These are phyloP conservation scores for Pugionium cornutum DNA, from an alignment of 345 rosid genomes.

Conservation along the genomic window DNA sequence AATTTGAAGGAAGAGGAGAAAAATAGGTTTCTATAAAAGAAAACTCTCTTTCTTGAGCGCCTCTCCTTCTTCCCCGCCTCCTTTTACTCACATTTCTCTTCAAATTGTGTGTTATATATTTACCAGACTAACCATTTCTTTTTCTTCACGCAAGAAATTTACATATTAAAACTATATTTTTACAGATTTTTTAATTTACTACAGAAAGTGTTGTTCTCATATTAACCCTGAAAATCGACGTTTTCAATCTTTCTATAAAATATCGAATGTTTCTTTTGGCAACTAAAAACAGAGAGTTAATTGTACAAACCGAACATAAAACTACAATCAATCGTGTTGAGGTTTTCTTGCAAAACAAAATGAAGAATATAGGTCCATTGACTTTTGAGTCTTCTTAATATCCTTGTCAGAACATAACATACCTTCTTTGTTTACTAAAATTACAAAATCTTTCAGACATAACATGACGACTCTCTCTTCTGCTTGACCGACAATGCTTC, in stretches of 20 bases:
- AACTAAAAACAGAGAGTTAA: neutral
- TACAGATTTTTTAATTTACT: no score
- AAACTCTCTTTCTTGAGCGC: slow-evolving; percentile 27
- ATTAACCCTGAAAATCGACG: no score
- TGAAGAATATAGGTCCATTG: neutral
- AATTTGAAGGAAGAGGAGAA: neutral
- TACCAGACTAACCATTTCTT: neutral
- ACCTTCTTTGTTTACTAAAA: slow-evolving; percentile 3
- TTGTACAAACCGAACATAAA: neutral
- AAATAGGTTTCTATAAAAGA: slow-evolving; percentile 27
- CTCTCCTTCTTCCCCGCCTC: slow-evolving; percentile 39
- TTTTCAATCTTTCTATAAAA: neutral
- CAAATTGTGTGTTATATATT: slow-evolving; percentile 9
- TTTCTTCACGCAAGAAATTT: slow-evolving; percentile 12
- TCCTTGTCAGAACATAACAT: slow-evolving; percentile 7
- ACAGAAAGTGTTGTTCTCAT: no score
- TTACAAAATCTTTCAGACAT: slow-evolving; percentile 29
- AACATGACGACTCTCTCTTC: neutral
- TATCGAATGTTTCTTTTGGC: neutral
- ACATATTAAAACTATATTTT: no score
- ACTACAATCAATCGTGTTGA: neutral
- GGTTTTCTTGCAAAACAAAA: neutral
- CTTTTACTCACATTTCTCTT: slow-evolving; percentile 13
- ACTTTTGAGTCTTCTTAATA: neutral
- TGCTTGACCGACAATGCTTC: slow-evolving; percentile 31